These are phyloP conservation scores for Phytophthora vignae DNA, from an alignment of 352 stramenopile species.

Conservation along the genomic window DNA sequence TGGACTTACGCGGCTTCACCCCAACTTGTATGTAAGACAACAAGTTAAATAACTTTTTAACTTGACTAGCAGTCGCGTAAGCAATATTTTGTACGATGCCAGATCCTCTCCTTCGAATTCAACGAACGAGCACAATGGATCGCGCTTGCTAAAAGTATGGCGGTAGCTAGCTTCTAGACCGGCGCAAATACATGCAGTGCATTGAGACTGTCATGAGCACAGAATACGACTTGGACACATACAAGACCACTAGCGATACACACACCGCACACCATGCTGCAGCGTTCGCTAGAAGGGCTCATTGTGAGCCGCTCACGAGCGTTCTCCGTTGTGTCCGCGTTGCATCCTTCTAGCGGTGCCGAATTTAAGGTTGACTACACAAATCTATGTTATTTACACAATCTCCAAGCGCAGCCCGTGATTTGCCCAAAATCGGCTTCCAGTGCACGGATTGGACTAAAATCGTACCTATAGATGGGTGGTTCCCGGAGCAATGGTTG, in stretches of 20 bases:
- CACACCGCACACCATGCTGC: background rate
- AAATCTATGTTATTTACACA: constrained; percentile 1
- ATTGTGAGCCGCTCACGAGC: background rate
- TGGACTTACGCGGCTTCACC: too few species aligned
- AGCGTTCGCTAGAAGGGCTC: too few species aligned
- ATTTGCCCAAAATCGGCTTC: constrained; percentile 27
- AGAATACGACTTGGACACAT: too few species aligned
- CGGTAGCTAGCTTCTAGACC: background rate
- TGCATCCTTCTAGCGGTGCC: background rate
- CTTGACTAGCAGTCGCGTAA: too few species aligned
- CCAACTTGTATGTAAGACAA: too few species aligned
- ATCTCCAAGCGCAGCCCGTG: background rate
- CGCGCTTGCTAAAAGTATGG: background rate
- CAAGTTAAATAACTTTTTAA: too few species aligned
- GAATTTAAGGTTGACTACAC: background rate
- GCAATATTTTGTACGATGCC: too few species aligned
- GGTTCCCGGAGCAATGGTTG: constrained; percentile 28
- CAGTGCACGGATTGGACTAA: constrained; percentile 31
- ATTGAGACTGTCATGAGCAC: background rate
- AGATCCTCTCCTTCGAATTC: too few species aligned
- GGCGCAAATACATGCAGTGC: background rate
- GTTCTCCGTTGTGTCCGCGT: background rate
- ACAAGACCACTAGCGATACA: too few species aligned
- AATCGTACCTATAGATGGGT: constrained; percentile 43
- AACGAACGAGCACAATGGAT: background rate